These are phyloP conservation scores for Torulaspora indica DNA, from an alignment of 805 yeast species.

Conservation along the genomic window DNA sequence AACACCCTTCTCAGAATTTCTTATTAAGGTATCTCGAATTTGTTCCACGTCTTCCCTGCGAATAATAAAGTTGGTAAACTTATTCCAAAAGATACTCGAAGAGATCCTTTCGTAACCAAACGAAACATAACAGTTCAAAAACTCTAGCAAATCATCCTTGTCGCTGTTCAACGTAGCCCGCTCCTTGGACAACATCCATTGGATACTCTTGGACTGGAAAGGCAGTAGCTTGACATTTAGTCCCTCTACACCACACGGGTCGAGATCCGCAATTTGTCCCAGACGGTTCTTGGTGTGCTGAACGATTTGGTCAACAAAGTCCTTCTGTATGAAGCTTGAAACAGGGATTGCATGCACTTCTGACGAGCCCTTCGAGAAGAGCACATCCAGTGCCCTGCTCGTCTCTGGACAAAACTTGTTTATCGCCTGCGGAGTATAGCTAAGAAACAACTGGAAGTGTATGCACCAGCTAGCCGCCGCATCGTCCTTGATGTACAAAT, in stretches of 20 bases:
- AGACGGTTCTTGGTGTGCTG: constrained; percentile 20
- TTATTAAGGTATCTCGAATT: constrained; percentile 12
- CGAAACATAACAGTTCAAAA: constrained; percentile 26
- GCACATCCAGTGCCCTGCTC: constrained; percentile 20
- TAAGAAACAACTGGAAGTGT: constrained; percentile 7
- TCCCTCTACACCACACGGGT: constrained; percentile 4
- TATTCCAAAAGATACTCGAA: constrained; percentile 29
- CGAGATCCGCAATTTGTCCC: neutral
- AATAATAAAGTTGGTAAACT: constrained; percentile 31
- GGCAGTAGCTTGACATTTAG: constrained; percentile 26
- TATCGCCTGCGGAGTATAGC: constrained; percentile 15
- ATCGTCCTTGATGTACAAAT: constrained; percentile 1
- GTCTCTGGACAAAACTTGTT: constrained; percentile 30
- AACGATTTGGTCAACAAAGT: constrained; percentile 25
- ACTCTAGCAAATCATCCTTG: constrained; percentile 11
- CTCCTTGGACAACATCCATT: constrained; percentile 35
- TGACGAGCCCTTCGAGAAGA: constrained; percentile 14
- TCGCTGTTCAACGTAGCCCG: neutral
- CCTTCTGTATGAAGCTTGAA: constrained; percentile 25
- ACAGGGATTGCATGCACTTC: neutral
- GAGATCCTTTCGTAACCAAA: constrained; percentile 30
- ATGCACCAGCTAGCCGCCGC: constrained; percentile 10
- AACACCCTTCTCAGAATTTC: neutral
- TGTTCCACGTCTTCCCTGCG: constrained; percentile 18
- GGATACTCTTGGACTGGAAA: constrained; percentile 32